A percentile compares a stretch with the other conserved stretches of the same genome.
These are phyloP conservation scores for Stereum hirsutum DNA, from an alignment of 1,284 basidiomycete species.

Conservation along the genomic window DNA sequence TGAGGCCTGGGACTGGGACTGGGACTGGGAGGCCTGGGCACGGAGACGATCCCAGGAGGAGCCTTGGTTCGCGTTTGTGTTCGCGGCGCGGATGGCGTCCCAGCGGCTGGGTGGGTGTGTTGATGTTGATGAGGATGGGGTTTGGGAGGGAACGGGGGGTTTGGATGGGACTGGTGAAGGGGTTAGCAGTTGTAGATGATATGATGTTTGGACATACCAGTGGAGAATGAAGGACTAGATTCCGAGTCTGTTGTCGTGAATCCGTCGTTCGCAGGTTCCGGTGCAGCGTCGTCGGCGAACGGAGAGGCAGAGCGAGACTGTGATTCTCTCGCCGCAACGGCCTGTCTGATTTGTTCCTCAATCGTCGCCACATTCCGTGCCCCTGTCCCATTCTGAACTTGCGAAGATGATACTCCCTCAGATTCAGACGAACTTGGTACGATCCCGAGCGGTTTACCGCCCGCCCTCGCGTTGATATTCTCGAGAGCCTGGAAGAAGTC, in stretches of 20 bases:
- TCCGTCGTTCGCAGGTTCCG: too few species aligned
- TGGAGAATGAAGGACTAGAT: background rate
- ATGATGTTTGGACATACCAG: background rate
- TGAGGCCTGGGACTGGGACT: conserved; percentile 11
- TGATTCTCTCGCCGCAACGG: too few species aligned
- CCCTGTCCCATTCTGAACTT: too few species aligned
- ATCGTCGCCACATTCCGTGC: too few species aligned
- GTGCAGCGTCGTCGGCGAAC: too few species aligned
- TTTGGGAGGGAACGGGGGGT: conserved; percentile 7
- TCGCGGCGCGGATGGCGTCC: conserved; percentile 56
- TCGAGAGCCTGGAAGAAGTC: conserved; percentile 29
- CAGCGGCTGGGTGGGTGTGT: conserved; percentile 36
- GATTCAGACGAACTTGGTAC: too few species aligned
- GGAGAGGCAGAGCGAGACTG: too few species aligned
- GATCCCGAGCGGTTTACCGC: conserved; percentile 12
- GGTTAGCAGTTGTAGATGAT: too few species aligned
- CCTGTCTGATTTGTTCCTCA: too few species aligned
- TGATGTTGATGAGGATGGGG: conserved; percentile 13
- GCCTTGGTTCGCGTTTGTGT: conserved; percentile 28
- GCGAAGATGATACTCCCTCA: too few species aligned
- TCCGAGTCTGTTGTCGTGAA: too few species aligned
- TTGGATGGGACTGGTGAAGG: too few species aligned
- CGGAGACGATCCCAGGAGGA: conserved; percentile 63
- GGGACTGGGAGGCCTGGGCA: conserved; percentile 16
- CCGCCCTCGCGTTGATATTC: conserved; percentile 24